Percentiles rank a stretch among this genome's conserved stretches.
Evolutionary conservation across 202 grass and related monocot species (phyloP).

Genomic region (Elaeis oleifera): DNA sequence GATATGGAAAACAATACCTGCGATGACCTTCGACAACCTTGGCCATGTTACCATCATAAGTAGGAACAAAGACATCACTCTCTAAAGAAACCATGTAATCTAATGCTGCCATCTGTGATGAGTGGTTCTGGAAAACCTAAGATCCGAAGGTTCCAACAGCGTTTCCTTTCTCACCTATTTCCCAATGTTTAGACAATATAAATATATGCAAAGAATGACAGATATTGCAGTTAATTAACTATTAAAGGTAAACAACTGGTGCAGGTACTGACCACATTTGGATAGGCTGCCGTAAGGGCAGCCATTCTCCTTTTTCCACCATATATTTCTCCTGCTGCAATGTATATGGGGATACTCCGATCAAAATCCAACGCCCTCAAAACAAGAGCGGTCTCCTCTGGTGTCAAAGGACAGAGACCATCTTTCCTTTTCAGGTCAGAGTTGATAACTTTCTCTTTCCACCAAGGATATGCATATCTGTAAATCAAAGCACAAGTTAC

Average conservation of each 20-base stretch:
- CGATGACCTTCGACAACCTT: conserved; percentile 94
- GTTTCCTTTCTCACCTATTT: conserved; percentile 84
- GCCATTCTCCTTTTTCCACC: conserved; percentile 84
- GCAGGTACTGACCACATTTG: conserved; percentile 74
- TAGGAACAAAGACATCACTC: conserved; percentile 83
- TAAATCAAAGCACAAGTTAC: too few relatives aligned
- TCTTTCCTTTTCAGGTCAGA: conserved; percentile 71
- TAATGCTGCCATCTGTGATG: conserved; percentile 93
- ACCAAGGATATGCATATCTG: conserved; percentile 99
- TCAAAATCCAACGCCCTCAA: conserved; percentile 67
- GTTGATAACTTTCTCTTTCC: conserved; percentile 97
- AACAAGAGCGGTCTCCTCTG: conserved; percentile 81
- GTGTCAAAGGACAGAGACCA: conserved; percentile 82
- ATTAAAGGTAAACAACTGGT: conserved; percentile 5
- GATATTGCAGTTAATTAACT: background rate
- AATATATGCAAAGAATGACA: conserved; percentile 12
- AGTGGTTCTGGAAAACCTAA: conserved; percentile 84
- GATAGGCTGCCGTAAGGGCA: conserved; percentile 55
- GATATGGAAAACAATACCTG: conserved; percentile 39
- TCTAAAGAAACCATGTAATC: conserved; percentile 92
- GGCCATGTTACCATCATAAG: conserved; percentile 88
- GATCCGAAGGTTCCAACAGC: conserved; percentile 42
- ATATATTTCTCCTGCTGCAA: conserved; percentile 94
- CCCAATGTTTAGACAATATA: conserved; percentile 10
- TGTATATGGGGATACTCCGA: conserved; percentile 65